Conservation (phyloP, 495 filamentous ascomycete species). For the Astrocystis sublimbata region DNA sequence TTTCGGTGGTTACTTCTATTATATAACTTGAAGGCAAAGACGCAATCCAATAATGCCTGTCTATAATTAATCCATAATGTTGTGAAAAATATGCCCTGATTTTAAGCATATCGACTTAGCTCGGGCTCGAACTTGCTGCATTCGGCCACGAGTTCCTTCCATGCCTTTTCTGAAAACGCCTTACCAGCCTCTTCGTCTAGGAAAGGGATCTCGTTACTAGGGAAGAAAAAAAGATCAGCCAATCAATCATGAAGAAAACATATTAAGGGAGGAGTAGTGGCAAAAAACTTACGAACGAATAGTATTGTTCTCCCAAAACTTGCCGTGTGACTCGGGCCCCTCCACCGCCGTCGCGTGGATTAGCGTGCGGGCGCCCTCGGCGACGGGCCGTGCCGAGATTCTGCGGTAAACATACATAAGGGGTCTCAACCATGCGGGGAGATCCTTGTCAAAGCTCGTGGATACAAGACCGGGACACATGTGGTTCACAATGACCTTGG, state of each 20-base stretch:
- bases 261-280: background rate
- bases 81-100: background rate
- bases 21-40: background rate
- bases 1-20: too few relatives aligned
- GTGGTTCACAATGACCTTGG: slow-evolving; percentile 31
- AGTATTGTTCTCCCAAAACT: slow-evolving; percentile 21
- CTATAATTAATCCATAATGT: background rate
- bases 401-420: slow-evolving; percentile 18
- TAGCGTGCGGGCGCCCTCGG: slow-evolving; percentile 20
- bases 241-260: slow-evolving; percentile 1
- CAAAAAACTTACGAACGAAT: slow-evolving; percentile 13
- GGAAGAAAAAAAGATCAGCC: background rate
- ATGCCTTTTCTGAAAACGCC: background rate
- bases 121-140: background rate
- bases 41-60: background rate
- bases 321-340: slow-evolving; percentile 31
- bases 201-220: background rate
- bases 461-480: slow-evolving; percentile 34
- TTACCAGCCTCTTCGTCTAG: slow-evolving; percentile 1
- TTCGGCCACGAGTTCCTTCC: slow-evolving; percentile 3
- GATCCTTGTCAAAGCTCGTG: slow-evolving; percentile 20
- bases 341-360: slow-evolving; percentile 23
- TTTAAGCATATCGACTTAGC: background rate
- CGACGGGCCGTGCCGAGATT: slow-evolving; percentile 6
- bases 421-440: slow-evolving; percentile 18